Base-by-base conservation (phyloP, 148 eudicot genomes). In the Talinum fruticosum region DNA sequence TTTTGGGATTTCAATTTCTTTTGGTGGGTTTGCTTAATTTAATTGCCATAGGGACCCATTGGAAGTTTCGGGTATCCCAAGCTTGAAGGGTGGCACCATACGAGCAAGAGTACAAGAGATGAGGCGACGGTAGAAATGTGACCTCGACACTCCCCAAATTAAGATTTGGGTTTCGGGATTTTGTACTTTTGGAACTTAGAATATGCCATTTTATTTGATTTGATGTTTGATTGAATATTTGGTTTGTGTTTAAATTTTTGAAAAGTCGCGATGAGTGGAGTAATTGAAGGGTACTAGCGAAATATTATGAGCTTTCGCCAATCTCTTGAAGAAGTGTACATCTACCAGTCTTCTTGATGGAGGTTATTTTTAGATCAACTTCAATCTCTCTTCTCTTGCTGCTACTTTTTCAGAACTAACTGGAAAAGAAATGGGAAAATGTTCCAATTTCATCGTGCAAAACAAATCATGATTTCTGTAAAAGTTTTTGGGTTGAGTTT, bases 261-360 rank as follows among this genome's bases (percentile, higher is more conserved):
- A 71, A 71, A 71, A 71, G 34, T 44, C 26, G 26, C 23, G 54
- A 71, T 71, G 74, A 44, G 74, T 71, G 74, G 44, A 34, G 74
- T 41, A 28, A 44, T 71, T 29, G 74, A 71, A 41, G 74, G 57
- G 16, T 71, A 41, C 54, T 57, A 71, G 35, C 54, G 74, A 12
- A 34, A 45, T 71, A 71, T 57, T 71, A 57, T 71, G 54, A 71
- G 21, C 54, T 71, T 45, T 71, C 74, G 74, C 74, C 28, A 71
- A 71, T 71, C 57, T 71, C 32, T 71, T 35, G 3, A 71, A 44
- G 57, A 45, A 41, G 34, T 71, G 54, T 45, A 71, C 74, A n/a
- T 41, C 74, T 44, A 35, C 74, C 32, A 26, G 54, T 71, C 74
- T 71, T 45, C 74, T 71, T 45, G 19, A 71, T 71, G 74, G 74